Evolutionary conservation across 305 asterid genomes (phyloP).

Genomic region (Solanum hybrid): DNA sequence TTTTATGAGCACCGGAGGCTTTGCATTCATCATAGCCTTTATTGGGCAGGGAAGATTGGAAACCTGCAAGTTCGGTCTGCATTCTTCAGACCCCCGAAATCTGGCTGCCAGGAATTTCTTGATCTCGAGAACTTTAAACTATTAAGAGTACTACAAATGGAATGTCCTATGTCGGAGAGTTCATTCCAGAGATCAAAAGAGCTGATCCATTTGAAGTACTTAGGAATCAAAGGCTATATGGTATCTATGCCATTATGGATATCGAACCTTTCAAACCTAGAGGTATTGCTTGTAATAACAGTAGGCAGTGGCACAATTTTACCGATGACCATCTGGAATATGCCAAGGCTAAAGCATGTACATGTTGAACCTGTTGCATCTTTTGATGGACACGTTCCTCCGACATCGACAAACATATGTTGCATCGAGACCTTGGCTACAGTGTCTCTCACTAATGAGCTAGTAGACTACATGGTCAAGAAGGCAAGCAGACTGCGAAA

Average conservation of each 20-base stretch:
- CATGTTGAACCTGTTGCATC: background rate
- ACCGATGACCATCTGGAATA: background rate
- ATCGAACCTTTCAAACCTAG: constrained; percentile 1
- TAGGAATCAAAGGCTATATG: background rate
- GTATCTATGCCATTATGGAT: background rate
- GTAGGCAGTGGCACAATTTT: background rate
- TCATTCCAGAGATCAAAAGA: background rate
- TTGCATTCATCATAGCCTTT: constrained; percentile 1
- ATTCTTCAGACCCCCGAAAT: constrained; percentile 1
- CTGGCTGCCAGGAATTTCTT: background rate
- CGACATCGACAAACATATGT: background rate
- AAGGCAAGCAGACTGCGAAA: background rate
- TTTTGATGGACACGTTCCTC: background rate
- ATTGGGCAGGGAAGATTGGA: background rate
- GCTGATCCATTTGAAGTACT: constrained; percentile 16
- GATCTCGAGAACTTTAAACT: constrained; percentile 9
- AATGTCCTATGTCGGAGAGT: background rate
- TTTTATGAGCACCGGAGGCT: constrained; percentile 2
- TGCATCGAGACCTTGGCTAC: constrained; percentile 7
- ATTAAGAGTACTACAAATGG: constrained; percentile 5
- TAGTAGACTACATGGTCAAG: background rate
- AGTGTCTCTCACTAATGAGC: background rate
- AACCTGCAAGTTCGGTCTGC: constrained; percentile 6
- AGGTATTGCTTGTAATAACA: background rate
- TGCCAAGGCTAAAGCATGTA: background rate